Evolutionary conservation across 2,329 filamentous ascomycete species (phyloP).

Genomic region (Claviceps citrina): DNA sequence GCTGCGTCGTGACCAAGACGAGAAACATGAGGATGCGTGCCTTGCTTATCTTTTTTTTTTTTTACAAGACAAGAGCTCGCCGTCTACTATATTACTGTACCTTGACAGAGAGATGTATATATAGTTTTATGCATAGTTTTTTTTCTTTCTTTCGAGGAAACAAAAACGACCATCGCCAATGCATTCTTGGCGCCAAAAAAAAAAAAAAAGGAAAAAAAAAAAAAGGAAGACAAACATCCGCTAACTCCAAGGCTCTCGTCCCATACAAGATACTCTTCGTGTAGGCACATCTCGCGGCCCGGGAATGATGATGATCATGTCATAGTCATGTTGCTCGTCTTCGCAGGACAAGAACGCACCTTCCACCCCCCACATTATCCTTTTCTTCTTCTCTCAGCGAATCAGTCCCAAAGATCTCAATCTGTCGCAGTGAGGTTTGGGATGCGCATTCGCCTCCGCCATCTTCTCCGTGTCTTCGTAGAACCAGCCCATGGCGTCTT

Average conservation of each 20-base stretch:
- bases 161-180: background rate
- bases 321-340: background rate
- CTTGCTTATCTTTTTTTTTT: too few species aligned
- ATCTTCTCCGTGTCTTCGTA: constrained; percentile 67
- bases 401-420: constrained; percentile 27
- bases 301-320: background rate
- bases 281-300: background rate
- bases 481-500: constrained; percentile 79
- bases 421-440: constrained; percentile 37
- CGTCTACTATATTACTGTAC: background rate
- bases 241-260: constrained; percentile 2
- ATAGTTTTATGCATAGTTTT: too few species aligned
- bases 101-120: too few species aligned
- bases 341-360: background rate
- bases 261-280: background rate
- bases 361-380: too few species aligned
- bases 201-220: background rate
- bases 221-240: background rate
- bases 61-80: background rate
- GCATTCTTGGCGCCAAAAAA: constrained; percentile 1
- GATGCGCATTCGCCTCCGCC: constrained; percentile 44
- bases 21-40: too few species aligned
- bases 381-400: constrained; percentile 8
- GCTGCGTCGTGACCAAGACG: background rate
- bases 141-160: too few species aligned